Evolutionary conservation across 164 flowering plant species (phyloP).

Genomic region (Stephania japonica): DNA sequence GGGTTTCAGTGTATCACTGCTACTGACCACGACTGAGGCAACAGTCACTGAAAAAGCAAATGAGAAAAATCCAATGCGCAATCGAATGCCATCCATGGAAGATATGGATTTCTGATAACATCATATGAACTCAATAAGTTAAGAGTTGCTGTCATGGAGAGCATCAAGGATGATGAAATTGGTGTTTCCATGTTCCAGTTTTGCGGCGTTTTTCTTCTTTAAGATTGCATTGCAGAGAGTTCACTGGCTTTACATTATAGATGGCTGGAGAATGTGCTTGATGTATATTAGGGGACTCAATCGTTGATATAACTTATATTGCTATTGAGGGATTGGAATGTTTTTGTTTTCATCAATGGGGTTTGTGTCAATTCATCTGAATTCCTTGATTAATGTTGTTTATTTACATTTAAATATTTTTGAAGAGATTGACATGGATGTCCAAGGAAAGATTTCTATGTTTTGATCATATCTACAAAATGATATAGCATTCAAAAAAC

Average conservation of each 20-base stretch:
- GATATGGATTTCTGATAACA: constrained; percentile 27
- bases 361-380: not conserved
- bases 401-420: no score
- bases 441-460: no score
- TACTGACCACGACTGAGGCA: constrained; percentile 76
- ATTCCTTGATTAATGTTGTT: no score
- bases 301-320: not conserved
- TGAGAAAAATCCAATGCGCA: constrained; percentile 32
- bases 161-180: not conserved
- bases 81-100: constrained; percentile 53
- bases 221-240: not conserved
- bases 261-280: not conserved
- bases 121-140: not conserved
- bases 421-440: no score
- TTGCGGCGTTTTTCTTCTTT: not conserved
- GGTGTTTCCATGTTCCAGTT: not conserved
- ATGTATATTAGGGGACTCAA: not conserved
- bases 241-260: not conserved
- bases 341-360: not conserved
- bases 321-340: not conserved
- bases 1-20: constrained; percentile 58
- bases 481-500: no score
- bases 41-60: constrained; percentile 38
- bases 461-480: no score
- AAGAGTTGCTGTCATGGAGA: not conserved